phyloP scores from a whole-genome alignment of 2,329 filamentous ascomycete genomes.

The Colletotrichum neosansevieriae region DNA sequence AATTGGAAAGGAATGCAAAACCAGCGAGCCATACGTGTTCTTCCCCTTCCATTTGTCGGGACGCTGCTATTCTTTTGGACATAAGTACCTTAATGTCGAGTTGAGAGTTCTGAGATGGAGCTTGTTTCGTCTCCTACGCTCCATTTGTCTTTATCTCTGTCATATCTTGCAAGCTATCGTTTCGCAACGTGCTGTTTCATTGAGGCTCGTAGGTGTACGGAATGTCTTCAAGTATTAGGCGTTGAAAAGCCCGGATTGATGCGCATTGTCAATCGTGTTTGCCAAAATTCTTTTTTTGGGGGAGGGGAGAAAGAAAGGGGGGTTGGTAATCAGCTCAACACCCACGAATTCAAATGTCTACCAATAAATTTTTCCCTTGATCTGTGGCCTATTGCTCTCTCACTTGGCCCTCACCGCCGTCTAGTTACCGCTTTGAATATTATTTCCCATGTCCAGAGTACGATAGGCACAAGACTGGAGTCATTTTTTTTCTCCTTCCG shows the following conservation, averaged over 20 bases:
- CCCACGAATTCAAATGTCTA: not conserved
- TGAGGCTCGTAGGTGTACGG: too few species aligned
- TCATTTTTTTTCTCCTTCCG: not conserved
- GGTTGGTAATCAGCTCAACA: not conserved
- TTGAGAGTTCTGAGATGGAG: not conserved
- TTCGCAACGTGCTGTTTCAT: too few species aligned
- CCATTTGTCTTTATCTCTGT: too few species aligned
- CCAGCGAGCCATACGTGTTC: not conserved
- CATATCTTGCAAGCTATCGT: too few species aligned
- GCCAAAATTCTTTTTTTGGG: not conserved
- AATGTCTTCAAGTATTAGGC: too few species aligned
- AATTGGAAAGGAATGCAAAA: not conserved
- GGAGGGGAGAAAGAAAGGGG: too few species aligned
- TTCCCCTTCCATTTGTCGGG: too few species aligned
- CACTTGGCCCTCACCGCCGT: not conserved
- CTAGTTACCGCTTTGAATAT: not conserved
- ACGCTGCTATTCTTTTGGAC: not conserved
- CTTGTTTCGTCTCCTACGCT: not conserved
- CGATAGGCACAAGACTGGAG: not conserved
- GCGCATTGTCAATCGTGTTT: too few species aligned
- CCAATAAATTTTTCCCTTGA: too few species aligned
- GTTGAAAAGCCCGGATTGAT: too few species aligned
- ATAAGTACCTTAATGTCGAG: constrained; percentile 22
- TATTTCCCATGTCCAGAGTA: too few species aligned
- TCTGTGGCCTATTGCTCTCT: too few species aligned